These are phyloP conservation scores for Aspergillus versicolor DNA, from an alignment of 2,329 filamentous ascomycete species.

Conservation along the genomic window DNA sequence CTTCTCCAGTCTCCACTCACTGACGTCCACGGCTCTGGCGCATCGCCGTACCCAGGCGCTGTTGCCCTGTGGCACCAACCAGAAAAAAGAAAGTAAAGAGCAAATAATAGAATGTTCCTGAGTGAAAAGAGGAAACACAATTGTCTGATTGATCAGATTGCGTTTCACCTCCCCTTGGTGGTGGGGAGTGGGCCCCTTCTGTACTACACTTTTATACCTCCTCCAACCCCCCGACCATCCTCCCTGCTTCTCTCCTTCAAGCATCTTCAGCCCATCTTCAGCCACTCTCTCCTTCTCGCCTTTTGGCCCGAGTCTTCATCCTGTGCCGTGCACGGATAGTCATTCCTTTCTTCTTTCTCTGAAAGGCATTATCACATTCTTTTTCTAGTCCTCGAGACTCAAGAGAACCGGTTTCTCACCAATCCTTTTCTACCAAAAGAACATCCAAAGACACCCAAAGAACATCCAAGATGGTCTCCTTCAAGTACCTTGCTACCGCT, in stretches of 20 bases:
- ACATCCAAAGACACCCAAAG: background rate
- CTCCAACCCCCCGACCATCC: background rate
- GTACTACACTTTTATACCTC: conserved; percentile 1
- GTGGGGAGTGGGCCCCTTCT: background rate
- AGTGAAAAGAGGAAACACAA: background rate
- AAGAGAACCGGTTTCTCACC: conserved; percentile 23
- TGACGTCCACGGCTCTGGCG: conserved; percentile 1
- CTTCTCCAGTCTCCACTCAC: background rate
- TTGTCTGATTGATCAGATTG: background rate
- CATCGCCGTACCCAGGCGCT: conserved; percentile 1
- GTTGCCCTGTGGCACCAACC: background rate
- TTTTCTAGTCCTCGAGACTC: conserved; percentile 13
- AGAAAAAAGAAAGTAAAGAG: background rate
- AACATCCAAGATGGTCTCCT: conserved; percentile 37
- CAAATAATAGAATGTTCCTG: background rate
- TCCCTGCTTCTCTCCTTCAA: background rate
- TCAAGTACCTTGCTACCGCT: conserved; percentile 34
- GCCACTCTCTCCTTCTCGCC: background rate
- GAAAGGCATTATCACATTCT: conserved; percentile 4
- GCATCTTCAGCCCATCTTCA: background rate
- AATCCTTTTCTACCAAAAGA: background rate
- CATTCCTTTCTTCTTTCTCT: conserved; percentile 23
- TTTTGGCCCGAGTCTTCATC: conserved; percentile 14
- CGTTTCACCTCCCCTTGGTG: background rate
- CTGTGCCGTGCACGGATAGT: conserved; percentile 35